Percentiles rank a stretch among this genome's conserved stretches.
These are phyloP conservation scores for Hemisphaericaspora nanyangensis DNA, from an alignment of 805 yeast genomes.

Conservation along the genomic window DNA sequence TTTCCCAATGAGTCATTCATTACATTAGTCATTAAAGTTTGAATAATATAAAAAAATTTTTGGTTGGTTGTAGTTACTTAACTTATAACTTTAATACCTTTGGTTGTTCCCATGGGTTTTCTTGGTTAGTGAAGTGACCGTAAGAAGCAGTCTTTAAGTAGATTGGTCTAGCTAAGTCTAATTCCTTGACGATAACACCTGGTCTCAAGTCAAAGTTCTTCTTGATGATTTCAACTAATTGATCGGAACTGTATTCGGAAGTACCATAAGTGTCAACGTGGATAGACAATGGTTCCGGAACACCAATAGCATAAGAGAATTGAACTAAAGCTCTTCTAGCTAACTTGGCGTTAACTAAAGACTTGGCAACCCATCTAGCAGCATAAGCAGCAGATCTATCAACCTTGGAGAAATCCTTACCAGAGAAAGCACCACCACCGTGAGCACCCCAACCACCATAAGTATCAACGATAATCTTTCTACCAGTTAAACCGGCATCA, in stretches of 20 bases:
- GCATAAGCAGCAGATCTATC: slow-evolving; percentile 99
- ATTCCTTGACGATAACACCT: slow-evolving; percentile 95
- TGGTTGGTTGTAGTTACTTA: background rate
- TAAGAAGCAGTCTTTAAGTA: slow-evolving; percentile 98
- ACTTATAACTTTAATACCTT: slow-evolving; percentile 63
- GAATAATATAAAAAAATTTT: background rate
- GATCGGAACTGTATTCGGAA: slow-evolving; percentile 81
- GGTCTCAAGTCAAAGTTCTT: slow-evolving; percentile 99
- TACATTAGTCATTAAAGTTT: slow-evolving; percentile 37
- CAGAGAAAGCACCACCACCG: slow-evolving; percentile 99
- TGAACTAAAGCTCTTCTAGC: slow-evolving; percentile 97
- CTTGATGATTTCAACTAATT: slow-evolving; percentile 86
- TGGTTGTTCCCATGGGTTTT: slow-evolving; percentile 98
- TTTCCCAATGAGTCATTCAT: slow-evolving; percentile 34
- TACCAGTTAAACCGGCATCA: slow-evolving; percentile 99
- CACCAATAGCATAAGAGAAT: slow-evolving; percentile 99
- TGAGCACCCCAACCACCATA: slow-evolving; percentile 99
- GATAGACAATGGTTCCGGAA: slow-evolving; percentile 97
- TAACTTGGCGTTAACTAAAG: slow-evolving; percentile 89
- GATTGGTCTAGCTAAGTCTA: slow-evolving; percentile 98
- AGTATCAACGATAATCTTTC: slow-evolving; percentile 98
- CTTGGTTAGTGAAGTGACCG: slow-evolving; percentile 99
- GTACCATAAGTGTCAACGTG: slow-evolving; percentile 99
- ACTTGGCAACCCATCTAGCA: slow-evolving; percentile 99
- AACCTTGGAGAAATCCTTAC: slow-evolving; percentile 99